Base-by-base conservation (phyloP, 78 protist species). In the Dictyostelium brefeldianum region DNA sequence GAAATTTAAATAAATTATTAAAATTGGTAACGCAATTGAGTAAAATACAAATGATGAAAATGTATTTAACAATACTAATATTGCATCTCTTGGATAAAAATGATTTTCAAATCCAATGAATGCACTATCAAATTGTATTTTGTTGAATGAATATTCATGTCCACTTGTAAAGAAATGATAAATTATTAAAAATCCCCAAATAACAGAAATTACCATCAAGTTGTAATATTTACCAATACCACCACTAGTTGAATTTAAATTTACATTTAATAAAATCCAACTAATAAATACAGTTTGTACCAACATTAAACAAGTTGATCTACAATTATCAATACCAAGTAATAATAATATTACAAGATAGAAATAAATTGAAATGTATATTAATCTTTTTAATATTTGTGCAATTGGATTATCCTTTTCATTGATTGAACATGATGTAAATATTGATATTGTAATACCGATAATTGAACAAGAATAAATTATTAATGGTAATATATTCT, bases 51-150 rank as follows among this genome's bases (percentile, higher is more conserved):
- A 80, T 2, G 96, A 56, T 22, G 80, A 41, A 57, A 94, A 78
- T 1, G 96, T 94, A 65, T 94, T 83, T 29, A 85, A 53, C 6
- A 73, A 25, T 9, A 94, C 96, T 22, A 94, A 36, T 31, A 85
- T 8, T 15, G 57, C 89, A 80, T 50, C 85, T 54, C 96, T 18
- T 80, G 74, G 50, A 59, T 41, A 46, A 10, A 77, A 15, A 94
- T 82, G 89, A 25, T 85, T 70, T 27, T 85, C 92, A 62, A 91
- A 75, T 17, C 89, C 89, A 17, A 91, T 77, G 20, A 71, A 82
- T 15, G 95, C 95, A 9, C 67, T 14, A 11, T 82, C 90, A n/a
- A 91, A 91, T 57, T 91, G 95, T 43, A 91, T 91, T 59, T 81
- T 77, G 43, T 47, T 91, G 27, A 91, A 81, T 17, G 65, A 36